Evolutionary conservation across 208 protist genomes (phyloP).

Genomic region (Leishmania tarentolae): DNA sequence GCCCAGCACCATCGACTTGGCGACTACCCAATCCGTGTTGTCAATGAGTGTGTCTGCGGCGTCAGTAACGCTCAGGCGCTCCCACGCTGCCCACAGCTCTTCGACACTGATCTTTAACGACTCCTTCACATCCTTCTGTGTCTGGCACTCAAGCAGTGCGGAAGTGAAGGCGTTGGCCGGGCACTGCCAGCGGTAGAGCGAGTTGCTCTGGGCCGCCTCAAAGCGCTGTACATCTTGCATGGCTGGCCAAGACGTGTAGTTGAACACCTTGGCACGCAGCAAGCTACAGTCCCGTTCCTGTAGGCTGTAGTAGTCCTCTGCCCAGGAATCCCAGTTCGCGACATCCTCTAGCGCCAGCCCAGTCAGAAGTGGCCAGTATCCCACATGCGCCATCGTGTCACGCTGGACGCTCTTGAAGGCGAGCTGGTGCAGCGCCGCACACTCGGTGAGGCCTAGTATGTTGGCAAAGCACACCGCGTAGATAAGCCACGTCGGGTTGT

Average conservation of each 20-base stretch:
- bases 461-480: slow-evolving; percentile 70
- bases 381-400: slow-evolving; percentile 89
- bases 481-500: slow-evolving; percentile 86
- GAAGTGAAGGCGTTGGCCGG: slow-evolving; percentile 45
- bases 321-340: slow-evolving; percentile 52
- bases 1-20: slow-evolving; percentile 66
- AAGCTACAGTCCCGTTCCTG: slow-evolving; percentile 71
- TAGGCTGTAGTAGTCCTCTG: slow-evolving; percentile 56
- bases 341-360: slow-evolving; percentile 66
- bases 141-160: slow-evolving; percentile 71
- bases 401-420: slow-evolving; percentile 86
- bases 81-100: slow-evolving; percentile 36
- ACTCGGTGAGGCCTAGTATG: slow-evolving; percentile 66
- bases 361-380: slow-evolving; percentile 76
- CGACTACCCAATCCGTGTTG: slow-evolving; percentile 81
- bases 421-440: slow-evolving; percentile 67
- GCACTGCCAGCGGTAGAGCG: slow-evolving; percentile 54
- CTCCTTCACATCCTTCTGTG: slow-evolving; percentile 72
- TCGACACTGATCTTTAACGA: slow-evolving; percentile 37
- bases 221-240: slow-evolving; percentile 82
- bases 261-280: slow-evolving; percentile 84
- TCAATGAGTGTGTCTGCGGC: slow-evolving; percentile 43
- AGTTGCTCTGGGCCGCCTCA: slow-evolving; percentile 62
- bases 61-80: slow-evolving; percentile 19
- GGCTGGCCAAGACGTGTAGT: slow-evolving; percentile 75